Conservation (phyloP, 148 eudicot species). For the Chenopodium formosanum region DNA sequence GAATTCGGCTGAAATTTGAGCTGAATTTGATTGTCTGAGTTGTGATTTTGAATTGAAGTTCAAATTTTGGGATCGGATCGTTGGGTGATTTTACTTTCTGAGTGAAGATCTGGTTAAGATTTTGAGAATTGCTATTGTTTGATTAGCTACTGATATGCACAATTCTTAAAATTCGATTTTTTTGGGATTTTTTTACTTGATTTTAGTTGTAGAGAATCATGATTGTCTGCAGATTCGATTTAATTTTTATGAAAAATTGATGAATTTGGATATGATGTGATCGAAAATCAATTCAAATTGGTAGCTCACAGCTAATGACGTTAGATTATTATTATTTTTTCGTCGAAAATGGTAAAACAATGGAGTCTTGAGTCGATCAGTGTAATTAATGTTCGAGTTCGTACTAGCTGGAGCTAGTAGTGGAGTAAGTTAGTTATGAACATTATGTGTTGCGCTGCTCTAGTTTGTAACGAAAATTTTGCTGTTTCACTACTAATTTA, state of each 20-base stretch:
- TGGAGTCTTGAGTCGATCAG: neutral
- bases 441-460: too few species aligned
- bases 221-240: neutral
- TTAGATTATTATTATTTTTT: neutral
- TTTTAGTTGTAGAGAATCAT: neutral
- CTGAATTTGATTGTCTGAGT: neutral
- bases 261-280: conserved; percentile 5
- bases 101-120: neutral
- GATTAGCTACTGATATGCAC: neutral
- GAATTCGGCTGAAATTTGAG: neutral
- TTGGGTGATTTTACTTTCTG: neutral
- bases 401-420: neutral
- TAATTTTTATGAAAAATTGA: neutral
- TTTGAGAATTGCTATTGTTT: neutral
- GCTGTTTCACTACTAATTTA: too few species aligned
- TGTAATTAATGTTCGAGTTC: neutral
- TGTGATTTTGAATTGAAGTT: neutral
- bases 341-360: neutral
- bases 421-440: neutral
- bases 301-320: neutral
- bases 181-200: neutral
- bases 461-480: too few species aligned
- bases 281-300: neutral
- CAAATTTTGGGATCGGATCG: neutral
- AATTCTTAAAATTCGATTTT: neutral